phyloP scores from a whole-genome alignment of 257 asterid species.

The Jacaranda mimosifolia region DNA sequence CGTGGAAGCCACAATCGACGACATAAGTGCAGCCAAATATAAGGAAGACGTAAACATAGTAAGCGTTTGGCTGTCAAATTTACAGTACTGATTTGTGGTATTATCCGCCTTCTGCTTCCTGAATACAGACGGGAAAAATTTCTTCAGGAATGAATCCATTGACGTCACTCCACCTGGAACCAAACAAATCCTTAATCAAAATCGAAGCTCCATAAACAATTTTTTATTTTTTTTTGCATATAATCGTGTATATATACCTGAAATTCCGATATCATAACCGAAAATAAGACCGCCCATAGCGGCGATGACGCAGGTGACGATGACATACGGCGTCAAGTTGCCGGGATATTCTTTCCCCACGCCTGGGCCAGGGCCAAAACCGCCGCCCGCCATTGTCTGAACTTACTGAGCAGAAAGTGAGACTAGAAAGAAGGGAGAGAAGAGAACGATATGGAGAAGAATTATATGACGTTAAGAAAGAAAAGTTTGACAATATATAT shows the following conservation, averaged over 20 bases:
- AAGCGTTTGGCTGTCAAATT: slow-evolving; percentile 71
- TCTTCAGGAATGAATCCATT: slow-evolving; percentile 72
- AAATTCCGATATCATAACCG: slow-evolving; percentile 93
- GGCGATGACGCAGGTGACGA: slow-evolving; percentile 78
- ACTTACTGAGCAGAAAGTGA: background rate
- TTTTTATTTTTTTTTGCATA: too few species aligned
- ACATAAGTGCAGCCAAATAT: slow-evolving; percentile 80
- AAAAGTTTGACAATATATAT: background rate
- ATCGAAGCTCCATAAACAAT: background rate
- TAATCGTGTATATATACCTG: slow-evolving; percentile 49
- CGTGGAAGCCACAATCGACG: slow-evolving; percentile 73
- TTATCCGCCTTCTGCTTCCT: slow-evolving; percentile 56
- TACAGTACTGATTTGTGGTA: slow-evolving; percentile 75
- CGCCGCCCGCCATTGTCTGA: slow-evolving; percentile 75
- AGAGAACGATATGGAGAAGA: background rate
- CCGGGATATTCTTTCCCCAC: slow-evolving; percentile 76
- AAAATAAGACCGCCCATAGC: slow-evolving; percentile 95
- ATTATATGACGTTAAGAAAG: background rate
- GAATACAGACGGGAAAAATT: slow-evolving; percentile 73
- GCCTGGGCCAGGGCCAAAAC: slow-evolving; percentile 61
- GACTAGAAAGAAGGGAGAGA: background rate
- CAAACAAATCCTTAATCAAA: slow-evolving; percentile 18
- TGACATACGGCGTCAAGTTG: slow-evolving; percentile 68
- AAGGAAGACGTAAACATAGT: slow-evolving; percentile 90
- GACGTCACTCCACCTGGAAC: slow-evolving; percentile 88